Base-by-base conservation (phyloP, 2,329 filamentous ascomycete species). In the Aureobasidium leucospermi region DNA sequence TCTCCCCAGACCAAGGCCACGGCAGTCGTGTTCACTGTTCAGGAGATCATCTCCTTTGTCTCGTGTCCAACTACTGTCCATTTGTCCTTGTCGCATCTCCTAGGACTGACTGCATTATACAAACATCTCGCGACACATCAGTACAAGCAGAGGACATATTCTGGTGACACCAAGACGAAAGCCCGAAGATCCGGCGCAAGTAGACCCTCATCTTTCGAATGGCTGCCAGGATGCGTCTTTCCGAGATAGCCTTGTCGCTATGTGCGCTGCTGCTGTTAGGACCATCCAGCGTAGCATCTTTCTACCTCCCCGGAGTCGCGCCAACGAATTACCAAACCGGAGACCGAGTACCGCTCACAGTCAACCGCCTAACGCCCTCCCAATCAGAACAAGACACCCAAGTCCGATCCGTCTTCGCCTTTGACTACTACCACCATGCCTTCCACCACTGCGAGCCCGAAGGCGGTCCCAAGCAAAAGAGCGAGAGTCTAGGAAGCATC, bases 241-340 rank as follows among this genome's bases (percentile, higher is more conserved):
- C 43, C n/a, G 59, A 57, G 10, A 47, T 41, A 55, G 46, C 59
- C 15, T 58, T 57, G 42, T 56, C 60, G 62, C 60, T 28, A 64
- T 68, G 66, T 60, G 63, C 55, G 57, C n/a, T 59, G 10, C 53
- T 67, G 49, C 48, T 67, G 43, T 66, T 70, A 59, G 70, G 67
- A 13, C 69, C 74, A 16, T 61, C 65, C 19, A 10, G 68, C 69
- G 31, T 63, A 69, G 6, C 67, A 85, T 2, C 90, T 59, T 99
- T 97, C 78, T 99, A 99, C 77, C 88, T 99, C 42, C 94, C 93
- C 39, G 94, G 94, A 66, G 91, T 96, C 67, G 92, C 93, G 65
- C 94, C 94, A 23, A 95, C 90, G 45, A 93, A 93, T 60, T 99
- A 99, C 79, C 85, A 89, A 68, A 77, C 79, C 56, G 88, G 85